These are phyloP conservation scores for Agaricus subrufescens DNA, from an alignment of 768 basidiomycete genomes.

Conservation along the genomic window DNA sequence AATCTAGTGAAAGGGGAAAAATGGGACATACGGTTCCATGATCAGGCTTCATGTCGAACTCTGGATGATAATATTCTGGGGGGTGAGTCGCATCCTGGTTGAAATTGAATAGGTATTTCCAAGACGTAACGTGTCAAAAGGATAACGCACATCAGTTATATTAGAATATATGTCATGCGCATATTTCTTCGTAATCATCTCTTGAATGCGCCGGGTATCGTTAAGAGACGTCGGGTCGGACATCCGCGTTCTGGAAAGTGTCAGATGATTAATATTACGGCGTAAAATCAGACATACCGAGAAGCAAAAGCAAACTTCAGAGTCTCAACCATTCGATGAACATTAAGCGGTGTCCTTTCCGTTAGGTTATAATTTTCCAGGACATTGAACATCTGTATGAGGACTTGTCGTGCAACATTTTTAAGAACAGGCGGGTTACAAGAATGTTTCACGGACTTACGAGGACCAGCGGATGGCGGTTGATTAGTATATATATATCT, in stretches of 20 bases:
- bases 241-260: conserved; percentile 60
- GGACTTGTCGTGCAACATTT: conserved; percentile 32
- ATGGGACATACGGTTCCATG: conserved; percentile 73
- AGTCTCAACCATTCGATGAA: conserved; percentile 79
- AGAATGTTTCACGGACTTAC: conserved; percentile 22
- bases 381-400: conserved; percentile 89
- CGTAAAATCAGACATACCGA: conserved; percentile 26
- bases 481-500: conserved; percentile 80
- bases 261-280: background rate
- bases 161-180: conserved; percentile 56
- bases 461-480: conserved; percentile 82
- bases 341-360: conserved; percentile 56
- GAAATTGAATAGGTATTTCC: background rate
- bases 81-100: conserved; percentile 74
- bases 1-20: background rate
- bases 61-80: conserved; percentile 79
- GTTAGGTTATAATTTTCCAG: conserved; percentile 66
- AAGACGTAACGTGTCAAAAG: background rate
- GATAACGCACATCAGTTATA: conserved; percentile 68
- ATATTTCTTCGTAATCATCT: conserved; percentile 68
- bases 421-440: background rate
- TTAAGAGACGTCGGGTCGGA: conserved; percentile 74
- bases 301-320: conserved; percentile 69
- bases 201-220: conserved; percentile 46
- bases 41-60: conserved; percentile 72